Evolutionary conservation across 495 filamentous ascomycete genomes (phyloP), one percentile per base, ranked within the genome.

Genomic region (Parmelia sp.): DNA sequence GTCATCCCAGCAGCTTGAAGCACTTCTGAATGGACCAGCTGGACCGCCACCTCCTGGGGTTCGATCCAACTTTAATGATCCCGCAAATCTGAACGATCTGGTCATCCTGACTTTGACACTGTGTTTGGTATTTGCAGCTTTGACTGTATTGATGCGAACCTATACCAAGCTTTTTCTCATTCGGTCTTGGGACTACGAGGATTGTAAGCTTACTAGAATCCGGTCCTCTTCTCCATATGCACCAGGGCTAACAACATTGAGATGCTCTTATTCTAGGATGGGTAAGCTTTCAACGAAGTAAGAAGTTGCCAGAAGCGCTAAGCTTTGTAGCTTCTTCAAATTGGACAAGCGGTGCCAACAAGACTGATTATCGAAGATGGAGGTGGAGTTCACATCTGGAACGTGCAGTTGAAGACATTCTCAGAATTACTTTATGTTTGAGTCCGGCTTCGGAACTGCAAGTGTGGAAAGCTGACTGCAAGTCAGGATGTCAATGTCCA

Each of bases 341-440:
- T 66, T 11, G 58, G 19, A 23, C 4, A 58, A 3, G 39, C 55
- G 4, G 27, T 51, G 1, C 51, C 60, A n/a, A 23, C 42, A 23
- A 45, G 36, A 33, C 3, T 60, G 29, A 42, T 23, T 27, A 8
- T 17, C 15, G 44, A n/a, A 40, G 3, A 35, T 49, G 65, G 68
- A 0, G 23, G 36, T 39, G 61, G 57, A 10, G 7, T 45, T 19
- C 68, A 70, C 23, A 67, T 65, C 35, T 70, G 68, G 65, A 39
- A 67, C 47, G 7, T 70, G 2, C 62, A 23, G 29, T 47, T 70
- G 10, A 65, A 60, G 39, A 33, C 23, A 0, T 67, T 67, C 49
- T 63, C 57, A 33, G 33, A 15, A 21, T 35, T 70, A 39, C 58
- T 70, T 23, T 65, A 70, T 49, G 68, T 70, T 45, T 8, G 60